phyloP scores from a whole-genome alignment of 805 yeast genomes.

The Lipomyces starkeyi region DNA sequence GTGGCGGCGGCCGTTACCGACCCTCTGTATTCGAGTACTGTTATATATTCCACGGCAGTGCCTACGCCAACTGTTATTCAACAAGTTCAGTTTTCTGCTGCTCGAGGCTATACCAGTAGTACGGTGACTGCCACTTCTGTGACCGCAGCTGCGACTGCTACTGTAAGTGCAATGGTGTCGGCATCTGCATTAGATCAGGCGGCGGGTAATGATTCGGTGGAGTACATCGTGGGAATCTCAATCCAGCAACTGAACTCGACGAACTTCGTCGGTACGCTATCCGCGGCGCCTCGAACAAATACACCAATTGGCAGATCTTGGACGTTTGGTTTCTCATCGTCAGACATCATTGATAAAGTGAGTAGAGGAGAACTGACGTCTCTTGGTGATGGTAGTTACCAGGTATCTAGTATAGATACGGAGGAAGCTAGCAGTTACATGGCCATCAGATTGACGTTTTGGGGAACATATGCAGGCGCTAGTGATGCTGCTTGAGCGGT shows the following conservation, averaged over 20 bases:
- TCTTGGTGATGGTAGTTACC: constrained; percentile 17
- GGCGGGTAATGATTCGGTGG: no score
- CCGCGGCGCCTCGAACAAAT: constrained; percentile 33
- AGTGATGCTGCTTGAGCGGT: background rate
- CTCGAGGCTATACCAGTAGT: background rate
- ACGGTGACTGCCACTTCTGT: constrained; percentile 6
- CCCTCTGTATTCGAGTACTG: background rate
- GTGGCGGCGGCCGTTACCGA: background rate
- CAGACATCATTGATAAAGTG: constrained; percentile 17
- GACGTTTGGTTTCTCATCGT: constrained; percentile 26
- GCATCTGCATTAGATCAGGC: background rate
- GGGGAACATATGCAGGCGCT: constrained; percentile 24
- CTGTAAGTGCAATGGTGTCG: background rate
- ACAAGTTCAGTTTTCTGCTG: constrained; percentile 12
- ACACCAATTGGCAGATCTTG: constrained; percentile 31
- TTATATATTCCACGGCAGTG: background rate
- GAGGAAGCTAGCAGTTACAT: constrained; percentile 32
- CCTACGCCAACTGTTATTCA: constrained; percentile 19
- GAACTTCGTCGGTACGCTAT: constrained; percentile 27
- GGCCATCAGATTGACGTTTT: constrained; percentile 28
- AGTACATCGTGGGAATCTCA: constrained; percentile 17
- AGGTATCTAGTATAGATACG: constrained; percentile 23
- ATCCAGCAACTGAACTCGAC: constrained; percentile 22
- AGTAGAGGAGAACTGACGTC: constrained; percentile 25
- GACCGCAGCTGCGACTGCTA: constrained; percentile 14